Percentiles rank a stretch among this genome's conserved stretches.
Conservation (phyloP, 345 rosid genomes). For the Microthlaspi erraticum region DNA sequence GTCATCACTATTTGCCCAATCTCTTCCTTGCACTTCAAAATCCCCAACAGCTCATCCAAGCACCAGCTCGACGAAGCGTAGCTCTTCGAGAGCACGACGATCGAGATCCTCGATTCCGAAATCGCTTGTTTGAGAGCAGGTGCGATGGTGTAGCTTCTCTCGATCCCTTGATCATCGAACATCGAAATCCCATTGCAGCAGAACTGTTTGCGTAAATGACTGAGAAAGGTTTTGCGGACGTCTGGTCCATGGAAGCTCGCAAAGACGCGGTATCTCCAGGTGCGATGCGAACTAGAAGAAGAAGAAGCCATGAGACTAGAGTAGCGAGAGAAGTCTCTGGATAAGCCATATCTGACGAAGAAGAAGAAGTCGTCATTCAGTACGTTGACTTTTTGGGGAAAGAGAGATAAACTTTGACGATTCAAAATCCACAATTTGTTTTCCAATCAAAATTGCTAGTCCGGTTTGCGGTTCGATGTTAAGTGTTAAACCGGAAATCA, state of each 20-base stretch:
- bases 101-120: constrained; percentile 13
- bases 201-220: constrained; percentile 16
- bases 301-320: no score
- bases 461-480: background rate
- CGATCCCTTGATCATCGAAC: constrained; percentile 25
- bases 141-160: constrained; percentile 8
- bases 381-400: background rate
- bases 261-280: constrained; percentile 4
- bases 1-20: no score
- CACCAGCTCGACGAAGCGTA: constrained; percentile 40
- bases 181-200: background rate
- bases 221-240: constrained; percentile 21
- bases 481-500: background rate
- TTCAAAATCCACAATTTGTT: background rate
- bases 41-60: constrained; percentile 33
- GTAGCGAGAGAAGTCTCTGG: background rate
- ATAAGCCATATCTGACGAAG: background rate
- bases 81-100: constrained; percentile 25
- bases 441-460: background rate
- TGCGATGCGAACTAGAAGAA: background rate
- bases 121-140: constrained; percentile 11
- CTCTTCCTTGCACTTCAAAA: background rate
- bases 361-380: background rate
- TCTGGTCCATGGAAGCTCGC: constrained; percentile 30
- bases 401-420: background rate